Evolutionary conservation across 345 rosid species (phyloP).

Genomic region (Eucalyptus erythrocorys): DNA sequence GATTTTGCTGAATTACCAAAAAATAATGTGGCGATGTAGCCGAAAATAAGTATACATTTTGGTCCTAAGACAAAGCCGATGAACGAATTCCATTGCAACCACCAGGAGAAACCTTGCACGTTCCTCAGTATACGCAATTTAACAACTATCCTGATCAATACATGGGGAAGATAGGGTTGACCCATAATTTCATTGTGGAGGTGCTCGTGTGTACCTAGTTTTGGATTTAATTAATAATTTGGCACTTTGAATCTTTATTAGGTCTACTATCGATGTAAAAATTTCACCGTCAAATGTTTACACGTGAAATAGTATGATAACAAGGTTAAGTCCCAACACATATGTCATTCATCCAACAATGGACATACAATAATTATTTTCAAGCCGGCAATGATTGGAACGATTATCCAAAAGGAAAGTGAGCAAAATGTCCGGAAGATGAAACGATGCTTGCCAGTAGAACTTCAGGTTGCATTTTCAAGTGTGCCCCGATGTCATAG

Average conservation of each 20-base stretch:
- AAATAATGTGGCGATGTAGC: neutral
- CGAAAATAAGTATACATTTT: neutral
- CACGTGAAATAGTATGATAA: neutral
- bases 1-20: neutral
- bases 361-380: neutral
- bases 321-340: neutral
- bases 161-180: neutral
- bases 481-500: neutral
- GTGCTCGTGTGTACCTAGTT: neutral
- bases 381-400: too few species aligned
- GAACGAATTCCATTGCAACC: neutral
- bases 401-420: neutral
- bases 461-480: neutral
- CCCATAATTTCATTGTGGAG: neutral
- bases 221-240: neutral
- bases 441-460: neutral
- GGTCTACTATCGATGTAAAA: neutral
- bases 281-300: rapidly evolving
- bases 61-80: neutral
- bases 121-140: neutral
- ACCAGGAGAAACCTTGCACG: neutral
- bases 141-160: neutral
- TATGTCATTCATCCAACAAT: neutral
- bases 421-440: neutral
- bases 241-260: neutral